Percentiles rank a stretch among this genome's conserved stretches.
Conservation (phyloP, 768 basidiomycete genomes). For the Amanita pallidorosea region DNA sequence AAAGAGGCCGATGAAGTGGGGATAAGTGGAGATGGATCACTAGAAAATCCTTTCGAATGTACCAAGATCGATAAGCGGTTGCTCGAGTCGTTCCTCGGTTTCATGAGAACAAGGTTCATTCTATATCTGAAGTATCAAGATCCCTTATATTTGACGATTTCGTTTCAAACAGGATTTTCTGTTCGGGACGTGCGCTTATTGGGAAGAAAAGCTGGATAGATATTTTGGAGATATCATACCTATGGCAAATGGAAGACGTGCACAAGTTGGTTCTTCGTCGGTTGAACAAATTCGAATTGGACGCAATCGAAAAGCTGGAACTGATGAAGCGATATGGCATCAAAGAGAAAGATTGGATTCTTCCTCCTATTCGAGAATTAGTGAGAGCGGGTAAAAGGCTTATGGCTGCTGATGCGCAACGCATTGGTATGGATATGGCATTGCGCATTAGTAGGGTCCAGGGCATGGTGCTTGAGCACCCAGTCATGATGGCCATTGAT, state of each 20-base stretch:
- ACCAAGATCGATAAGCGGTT: no score
- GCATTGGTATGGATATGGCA: no score
- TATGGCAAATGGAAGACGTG: slow-evolving; percentile 7
- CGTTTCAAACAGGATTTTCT: background rate
- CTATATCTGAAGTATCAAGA: background rate
- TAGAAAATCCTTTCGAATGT: background rate
- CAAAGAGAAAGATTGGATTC: background rate
- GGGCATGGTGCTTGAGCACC: no score
- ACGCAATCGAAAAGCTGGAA: background rate
- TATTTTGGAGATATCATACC: slow-evolving; percentile 7
- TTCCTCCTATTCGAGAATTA: no score
- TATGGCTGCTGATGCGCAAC: no score
- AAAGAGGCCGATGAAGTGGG: background rate
- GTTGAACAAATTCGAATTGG: background rate
- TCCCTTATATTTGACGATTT: background rate
- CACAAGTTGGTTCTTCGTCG: background rate
- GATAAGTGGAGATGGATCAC: background rate
- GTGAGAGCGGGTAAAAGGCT: no score
- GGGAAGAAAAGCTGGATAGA: slow-evolving; percentile 9
- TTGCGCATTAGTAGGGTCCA: no score
- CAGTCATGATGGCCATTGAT: no score
- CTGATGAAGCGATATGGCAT: background rate
- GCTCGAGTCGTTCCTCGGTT: no score
- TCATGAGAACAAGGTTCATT: background rate
- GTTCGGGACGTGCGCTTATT: no score